phyloP scores from a whole-genome alignment of 768 basidiomycete species.

The Russula virescens region DNA sequence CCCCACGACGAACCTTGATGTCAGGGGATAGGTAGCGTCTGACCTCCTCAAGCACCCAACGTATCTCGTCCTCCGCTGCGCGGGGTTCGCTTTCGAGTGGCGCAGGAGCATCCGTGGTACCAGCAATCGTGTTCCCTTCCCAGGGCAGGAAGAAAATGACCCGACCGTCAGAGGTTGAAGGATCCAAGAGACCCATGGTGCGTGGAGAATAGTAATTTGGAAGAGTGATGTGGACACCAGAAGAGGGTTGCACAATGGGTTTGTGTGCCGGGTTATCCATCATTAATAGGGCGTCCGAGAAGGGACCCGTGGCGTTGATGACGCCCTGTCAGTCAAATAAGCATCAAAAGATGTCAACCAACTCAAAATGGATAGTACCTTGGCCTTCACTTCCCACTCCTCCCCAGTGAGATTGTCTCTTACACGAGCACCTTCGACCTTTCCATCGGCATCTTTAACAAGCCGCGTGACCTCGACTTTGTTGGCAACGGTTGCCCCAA shows the following conservation, averaged over 20 bases:
- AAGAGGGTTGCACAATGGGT: conserved; percentile 87
- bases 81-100: conserved; percentile 66
- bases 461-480: conserved; percentile 81
- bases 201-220: conserved; percentile 96
- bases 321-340: conserved; percentile 52
- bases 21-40: conserved; percentile 83
- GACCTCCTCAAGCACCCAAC: conserved; percentile 95
- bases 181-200: conserved; percentile 93
- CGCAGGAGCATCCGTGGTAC: conserved; percentile 87
- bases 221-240: conserved; percentile 93
- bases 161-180: conserved; percentile 90
- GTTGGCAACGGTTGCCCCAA: conserved; percentile 84
- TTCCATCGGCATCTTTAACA: conserved; percentile 59
- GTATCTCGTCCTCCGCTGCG: conserved; percentile 89
- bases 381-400: conserved; percentile 76
- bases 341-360: not conserved
- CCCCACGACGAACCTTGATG: conserved; percentile 89
- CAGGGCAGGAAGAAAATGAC: conserved; percentile 99
- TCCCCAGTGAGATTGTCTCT: conserved; percentile 80
- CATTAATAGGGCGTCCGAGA: conserved; percentile 76
- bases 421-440: conserved; percentile 68
- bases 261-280: conserved; percentile 74
- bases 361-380: conserved; percentile 38
- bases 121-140: conserved; percentile 97
- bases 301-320: conserved; percentile 96